Conservation (phyloP, 495 filamentous ascomycete genomes). For the Clavariopsis aquatica region DNA sequence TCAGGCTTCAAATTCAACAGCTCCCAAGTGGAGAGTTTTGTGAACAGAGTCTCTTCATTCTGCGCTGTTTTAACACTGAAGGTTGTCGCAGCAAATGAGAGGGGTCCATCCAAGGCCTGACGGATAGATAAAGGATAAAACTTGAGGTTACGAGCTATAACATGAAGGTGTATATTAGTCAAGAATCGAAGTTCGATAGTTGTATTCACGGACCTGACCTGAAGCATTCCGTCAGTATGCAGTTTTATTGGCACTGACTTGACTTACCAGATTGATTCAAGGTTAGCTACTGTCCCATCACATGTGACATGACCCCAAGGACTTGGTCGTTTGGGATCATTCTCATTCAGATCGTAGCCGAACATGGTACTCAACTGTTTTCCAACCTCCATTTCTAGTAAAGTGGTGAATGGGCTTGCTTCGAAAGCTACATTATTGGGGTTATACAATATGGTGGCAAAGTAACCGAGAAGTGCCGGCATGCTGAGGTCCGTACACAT, state of each 20-base stretch:
- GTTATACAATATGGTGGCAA: not conserved
- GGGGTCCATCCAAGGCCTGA: not conserved
- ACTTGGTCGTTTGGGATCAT: not conserved
- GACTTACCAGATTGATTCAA: not conserved
- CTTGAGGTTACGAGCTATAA: not conserved
- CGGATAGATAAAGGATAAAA: not conserved
- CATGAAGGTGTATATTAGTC: not conserved
- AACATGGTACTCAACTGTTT: not conserved
- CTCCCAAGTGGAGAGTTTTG: not conserved
- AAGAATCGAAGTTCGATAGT: not conserved
- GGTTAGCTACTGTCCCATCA: not conserved
- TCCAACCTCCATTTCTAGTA: not conserved
- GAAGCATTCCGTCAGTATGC: not conserved
- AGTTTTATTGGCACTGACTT: not conserved
- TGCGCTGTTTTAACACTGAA: not conserved
- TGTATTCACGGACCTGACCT: not conserved
- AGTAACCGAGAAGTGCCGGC: not conserved
- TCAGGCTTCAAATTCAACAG: constrained; percentile 1
- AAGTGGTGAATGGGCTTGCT: not conserved
- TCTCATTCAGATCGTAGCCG: not conserved
- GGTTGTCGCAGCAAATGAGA: not conserved
- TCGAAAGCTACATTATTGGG: not conserved
- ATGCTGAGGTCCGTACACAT: not conserved
- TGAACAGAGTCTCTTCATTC: not conserved
- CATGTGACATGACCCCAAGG: not conserved